phyloP scores from a whole-genome alignment of 805 yeast species.

The Pichia kluyveri region DNA sequence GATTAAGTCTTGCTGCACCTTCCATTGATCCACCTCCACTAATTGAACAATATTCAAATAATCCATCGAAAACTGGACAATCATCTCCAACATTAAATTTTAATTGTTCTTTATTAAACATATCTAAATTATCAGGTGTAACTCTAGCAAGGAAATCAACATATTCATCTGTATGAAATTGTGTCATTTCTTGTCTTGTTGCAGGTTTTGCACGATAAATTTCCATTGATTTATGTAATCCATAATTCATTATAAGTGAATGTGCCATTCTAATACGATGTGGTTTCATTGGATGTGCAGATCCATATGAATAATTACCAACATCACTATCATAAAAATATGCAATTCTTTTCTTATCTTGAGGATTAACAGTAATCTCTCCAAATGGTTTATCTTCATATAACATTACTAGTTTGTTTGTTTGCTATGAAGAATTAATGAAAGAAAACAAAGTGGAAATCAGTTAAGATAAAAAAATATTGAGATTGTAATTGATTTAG shows the following conservation, averaged over 20 bases:
- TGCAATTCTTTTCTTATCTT: slow-evolving; percentile 55
- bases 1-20: slow-evolving; percentile 74
- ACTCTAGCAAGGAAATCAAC: slow-evolving; percentile 86
- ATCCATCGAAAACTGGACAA: slow-evolving; percentile 76
- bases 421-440: not conserved
- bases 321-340: slow-evolving; percentile 86
- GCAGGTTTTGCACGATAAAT: slow-evolving; percentile 96
- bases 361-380: slow-evolving; percentile 46
- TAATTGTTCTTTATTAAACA: slow-evolving; percentile 79
- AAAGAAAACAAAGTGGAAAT: not conserved
- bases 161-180: slow-evolving; percentile 96
- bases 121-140: slow-evolving; percentile 83
- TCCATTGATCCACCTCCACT: slow-evolving; percentile 88
- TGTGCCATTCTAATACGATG: slow-evolving; percentile 99
- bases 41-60: slow-evolving; percentile 66
- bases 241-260: slow-evolving; percentile 93
- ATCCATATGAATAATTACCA: slow-evolving; percentile 96
- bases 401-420: slow-evolving; percentile 24
- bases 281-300: slow-evolving; percentile 99
- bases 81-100: slow-evolving; percentile 96
- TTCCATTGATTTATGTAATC: slow-evolving; percentile 93
- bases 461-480: too few relatives aligned
- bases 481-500: too few relatives aligned
- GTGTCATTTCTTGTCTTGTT: slow-evolving; percentile 95
- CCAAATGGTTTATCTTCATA: slow-evolving; percentile 54